These are phyloP conservation scores for Suaeda aralocaspica DNA, from an alignment of 148 eudicot species.

Conservation along the genomic window DNA sequence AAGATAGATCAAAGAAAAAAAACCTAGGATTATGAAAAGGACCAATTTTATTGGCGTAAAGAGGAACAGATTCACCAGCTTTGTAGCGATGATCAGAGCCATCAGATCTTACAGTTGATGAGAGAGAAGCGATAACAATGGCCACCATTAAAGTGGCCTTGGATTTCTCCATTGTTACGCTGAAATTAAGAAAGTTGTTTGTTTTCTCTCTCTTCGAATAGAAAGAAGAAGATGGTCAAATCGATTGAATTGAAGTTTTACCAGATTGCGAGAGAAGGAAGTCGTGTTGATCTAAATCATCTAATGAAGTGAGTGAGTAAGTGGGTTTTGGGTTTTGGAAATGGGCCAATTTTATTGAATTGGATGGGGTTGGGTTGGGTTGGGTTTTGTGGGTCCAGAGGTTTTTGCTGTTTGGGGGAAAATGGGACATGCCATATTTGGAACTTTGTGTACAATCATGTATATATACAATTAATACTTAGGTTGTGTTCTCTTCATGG, in stretches of 20 bases:
- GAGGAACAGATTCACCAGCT: conserved; percentile 55
- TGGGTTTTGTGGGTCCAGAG: not conserved
- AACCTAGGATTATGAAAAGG: conserved; percentile 82
- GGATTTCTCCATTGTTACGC: conserved; percentile 19
- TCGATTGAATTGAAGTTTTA: not conserved
- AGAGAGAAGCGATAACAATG: not conserved
- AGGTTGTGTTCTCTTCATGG: too few species aligned
- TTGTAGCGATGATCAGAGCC: conserved; percentile 71
- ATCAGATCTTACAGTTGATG: conserved; percentile 38
- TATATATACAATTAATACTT: too few species aligned
- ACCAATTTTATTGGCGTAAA: conserved; percentile 71
- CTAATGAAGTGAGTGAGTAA: not conserved
- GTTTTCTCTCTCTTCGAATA: not conserved
- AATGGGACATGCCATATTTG: not conserved
- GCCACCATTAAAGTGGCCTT: conserved; percentile 22
- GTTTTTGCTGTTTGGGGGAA: not conserved
- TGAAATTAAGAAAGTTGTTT: too few species aligned
- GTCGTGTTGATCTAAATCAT: not conserved
- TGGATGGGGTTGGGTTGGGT: not conserved
- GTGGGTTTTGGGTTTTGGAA: not conserved
- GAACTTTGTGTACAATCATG: not conserved
- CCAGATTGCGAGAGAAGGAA: too few species aligned
- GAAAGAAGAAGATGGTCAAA: not conserved
- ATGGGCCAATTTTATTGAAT: not conserved
- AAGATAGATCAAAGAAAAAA: not conserved